A percentile compares a stretch with the other conserved stretches of the same genome.
Conservation (phyloP, 202 grass and related monocot species). For the Alloteropsis angusta region DNA sequence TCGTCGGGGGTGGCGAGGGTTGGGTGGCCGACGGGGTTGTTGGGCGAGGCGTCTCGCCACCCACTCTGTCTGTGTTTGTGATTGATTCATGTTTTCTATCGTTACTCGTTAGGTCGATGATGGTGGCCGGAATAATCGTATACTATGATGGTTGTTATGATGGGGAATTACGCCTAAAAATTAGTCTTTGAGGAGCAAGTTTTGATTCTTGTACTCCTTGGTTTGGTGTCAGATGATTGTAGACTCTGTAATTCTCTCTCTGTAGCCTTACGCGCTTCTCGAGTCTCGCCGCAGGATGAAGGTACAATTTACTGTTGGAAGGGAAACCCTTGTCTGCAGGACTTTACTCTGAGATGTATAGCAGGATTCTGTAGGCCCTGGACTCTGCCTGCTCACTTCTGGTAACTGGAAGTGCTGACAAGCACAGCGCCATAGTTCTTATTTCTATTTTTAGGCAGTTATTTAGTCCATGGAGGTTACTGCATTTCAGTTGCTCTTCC, state of each 20-base stretch:
- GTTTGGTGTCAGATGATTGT: not conserved
- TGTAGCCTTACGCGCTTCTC: not conserved
- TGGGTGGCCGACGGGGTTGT: constrained; percentile 6
- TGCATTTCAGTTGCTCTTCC: not conserved
- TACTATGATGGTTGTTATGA: not conserved
- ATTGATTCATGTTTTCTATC: constrained; percentile 7
- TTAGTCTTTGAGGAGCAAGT: not conserved
- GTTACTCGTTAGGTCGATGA: not conserved
- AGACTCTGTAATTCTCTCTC: constrained; percentile 10
- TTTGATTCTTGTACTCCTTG: not conserved
- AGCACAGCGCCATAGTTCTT: not conserved
- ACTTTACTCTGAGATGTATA: not conserved
- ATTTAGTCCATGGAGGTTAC: not conserved
- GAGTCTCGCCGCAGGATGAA: not conserved
- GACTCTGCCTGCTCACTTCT: constrained; percentile 21
- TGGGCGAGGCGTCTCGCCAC: constrained; percentile 10
- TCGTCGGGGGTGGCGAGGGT: not conserved
- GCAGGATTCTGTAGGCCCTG: constrained; percentile 33
- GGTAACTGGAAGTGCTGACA: not conserved
- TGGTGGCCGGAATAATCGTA: not conserved
- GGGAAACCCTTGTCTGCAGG: not conserved
- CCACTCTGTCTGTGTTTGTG: constrained; percentile 11
- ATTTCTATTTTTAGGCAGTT: constrained; percentile 35
- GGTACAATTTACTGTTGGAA: not conserved
- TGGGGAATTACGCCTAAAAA: not conserved